phyloP scores from a whole-genome alignment of 2,329 filamentous ascomycete species.

The Colletotrichum orchidophilum region DNA sequence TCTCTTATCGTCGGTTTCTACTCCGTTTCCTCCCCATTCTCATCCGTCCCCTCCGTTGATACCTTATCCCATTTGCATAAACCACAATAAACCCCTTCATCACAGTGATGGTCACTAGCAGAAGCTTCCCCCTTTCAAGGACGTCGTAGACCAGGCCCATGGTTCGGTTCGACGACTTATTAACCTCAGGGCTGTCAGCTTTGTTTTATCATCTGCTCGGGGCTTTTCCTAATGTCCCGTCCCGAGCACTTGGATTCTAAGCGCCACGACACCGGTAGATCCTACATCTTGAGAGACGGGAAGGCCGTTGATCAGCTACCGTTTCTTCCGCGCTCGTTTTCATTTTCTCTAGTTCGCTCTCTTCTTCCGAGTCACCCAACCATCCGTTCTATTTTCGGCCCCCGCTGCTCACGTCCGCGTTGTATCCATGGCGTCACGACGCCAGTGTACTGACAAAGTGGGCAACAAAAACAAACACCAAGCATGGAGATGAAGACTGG shows the following conservation, averaged over 20 bases:
- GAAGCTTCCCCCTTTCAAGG: neutral
- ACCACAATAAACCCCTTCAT: slow-evolving; percentile 5
- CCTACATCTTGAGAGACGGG: neutral
- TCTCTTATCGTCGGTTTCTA: neutral
- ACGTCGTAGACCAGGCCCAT: neutral
- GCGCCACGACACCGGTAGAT: neutral
- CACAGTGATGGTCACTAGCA: neutral
- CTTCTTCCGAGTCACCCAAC: neutral
- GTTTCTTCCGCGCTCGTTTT: neutral
- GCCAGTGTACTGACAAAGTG: neutral
- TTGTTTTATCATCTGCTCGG: neutral
- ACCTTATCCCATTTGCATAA: neutral
- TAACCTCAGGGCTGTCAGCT: slow-evolving; percentile 6
- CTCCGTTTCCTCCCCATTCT: neutral
- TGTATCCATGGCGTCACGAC: neutral
- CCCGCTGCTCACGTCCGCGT: neutral
- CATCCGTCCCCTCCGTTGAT: neutral
- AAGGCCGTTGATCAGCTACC: neutral
- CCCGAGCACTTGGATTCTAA: slow-evolving; percentile 8
- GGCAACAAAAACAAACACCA: neutral
- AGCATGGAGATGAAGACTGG: neutral
- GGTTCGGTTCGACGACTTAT: neutral
- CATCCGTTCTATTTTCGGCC: neutral
- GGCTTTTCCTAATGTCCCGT: neutral
- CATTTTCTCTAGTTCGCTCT: neutral